Evolutionary conservation across 106 monocot genomes (phyloP).

Genomic region (Dendrobium officinale): DNA sequence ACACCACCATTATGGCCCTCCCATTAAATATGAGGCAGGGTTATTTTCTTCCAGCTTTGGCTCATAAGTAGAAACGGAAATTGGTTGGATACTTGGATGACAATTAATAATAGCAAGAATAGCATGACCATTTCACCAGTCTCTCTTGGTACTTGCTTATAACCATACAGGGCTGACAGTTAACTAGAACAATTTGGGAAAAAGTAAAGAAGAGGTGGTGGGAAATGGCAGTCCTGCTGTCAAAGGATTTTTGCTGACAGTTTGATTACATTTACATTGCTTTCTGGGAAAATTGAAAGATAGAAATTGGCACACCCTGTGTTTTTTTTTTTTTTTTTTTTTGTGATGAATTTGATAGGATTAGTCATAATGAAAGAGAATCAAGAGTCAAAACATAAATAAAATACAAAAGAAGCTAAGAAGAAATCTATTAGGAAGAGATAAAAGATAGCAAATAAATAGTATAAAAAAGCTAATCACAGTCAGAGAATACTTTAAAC

Average conservation of each 20-base stretch:
- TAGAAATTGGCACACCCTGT: too few relatives aligned
- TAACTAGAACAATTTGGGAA: neutral
- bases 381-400: too few relatives aligned
- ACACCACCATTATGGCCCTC: neutral
- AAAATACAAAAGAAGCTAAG: too few relatives aligned
- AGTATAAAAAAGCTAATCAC: too few relatives aligned
- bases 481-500: too few relatives aligned
- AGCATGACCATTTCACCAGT: neutral
- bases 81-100: constrained; percentile 1
- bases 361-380: too few relatives aligned
- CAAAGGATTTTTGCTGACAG: neutral
- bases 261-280: neutral
- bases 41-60: neutral
- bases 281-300: neutral
- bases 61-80: neutral
- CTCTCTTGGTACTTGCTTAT: neutral
- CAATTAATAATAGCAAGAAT: neutral
- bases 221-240: neutral
- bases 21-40: neutral
- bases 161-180: neutral
- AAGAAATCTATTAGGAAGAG: too few relatives aligned
- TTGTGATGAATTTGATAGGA: too few relatives aligned
- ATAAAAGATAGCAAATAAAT: too few relatives aligned
- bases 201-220: neutral
- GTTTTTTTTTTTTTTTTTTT: too few relatives aligned